phyloP scores from a whole-genome alignment of 495 filamentous ascomycete species.

The Aspergillus cavernicola region DNA sequence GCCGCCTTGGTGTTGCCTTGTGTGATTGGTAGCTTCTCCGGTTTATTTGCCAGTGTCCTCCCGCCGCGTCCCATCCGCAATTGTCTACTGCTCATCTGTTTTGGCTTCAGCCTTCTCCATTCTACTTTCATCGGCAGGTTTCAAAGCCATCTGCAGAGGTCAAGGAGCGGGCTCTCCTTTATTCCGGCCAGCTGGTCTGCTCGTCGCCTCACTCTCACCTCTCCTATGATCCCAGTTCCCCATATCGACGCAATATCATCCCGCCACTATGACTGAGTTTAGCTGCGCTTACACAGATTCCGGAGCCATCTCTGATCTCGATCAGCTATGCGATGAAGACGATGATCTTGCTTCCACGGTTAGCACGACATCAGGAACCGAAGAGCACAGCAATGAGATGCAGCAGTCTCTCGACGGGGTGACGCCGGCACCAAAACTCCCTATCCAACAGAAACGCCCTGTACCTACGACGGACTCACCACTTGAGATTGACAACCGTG shows the following conservation, averaged over 20 bases:
- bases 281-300: slow-evolving; percentile 13
- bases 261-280: slow-evolving; percentile 18
- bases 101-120: slow-evolving; percentile 12
- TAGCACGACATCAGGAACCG: slow-evolving; percentile 27
- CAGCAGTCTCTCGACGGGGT: slow-evolving; percentile 24
- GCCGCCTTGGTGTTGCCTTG: not conserved
- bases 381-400: slow-evolving; percentile 24
- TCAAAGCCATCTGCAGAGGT: not conserved
- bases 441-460: slow-evolving; percentile 5
- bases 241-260: slow-evolving; percentile 7
- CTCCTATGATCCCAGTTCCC: not conserved
- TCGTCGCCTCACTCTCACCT: not conserved
- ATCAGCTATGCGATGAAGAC: slow-evolving; percentile 34
- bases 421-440: slow-evolving; percentile 5
- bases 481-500: slow-evolving; percentile 9
- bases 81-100: slow-evolving; percentile 8
- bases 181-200: not conserved
- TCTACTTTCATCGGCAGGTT: slow-evolving; percentile 3
- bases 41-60: slow-evolving; percentile 15
- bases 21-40: slow-evolving; percentile 18
- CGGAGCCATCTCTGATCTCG: slow-evolving; percentile 25
- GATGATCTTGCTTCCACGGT: slow-evolving; percentile 31
- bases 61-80: slow-evolving; percentile 4
- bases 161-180: slow-evolving; percentile 12
- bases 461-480: not conserved